These are phyloP conservation scores for Lactarius vividus DNA, from an alignment of 768 basidiomycete genomes.

Conservation along the genomic window DNA sequence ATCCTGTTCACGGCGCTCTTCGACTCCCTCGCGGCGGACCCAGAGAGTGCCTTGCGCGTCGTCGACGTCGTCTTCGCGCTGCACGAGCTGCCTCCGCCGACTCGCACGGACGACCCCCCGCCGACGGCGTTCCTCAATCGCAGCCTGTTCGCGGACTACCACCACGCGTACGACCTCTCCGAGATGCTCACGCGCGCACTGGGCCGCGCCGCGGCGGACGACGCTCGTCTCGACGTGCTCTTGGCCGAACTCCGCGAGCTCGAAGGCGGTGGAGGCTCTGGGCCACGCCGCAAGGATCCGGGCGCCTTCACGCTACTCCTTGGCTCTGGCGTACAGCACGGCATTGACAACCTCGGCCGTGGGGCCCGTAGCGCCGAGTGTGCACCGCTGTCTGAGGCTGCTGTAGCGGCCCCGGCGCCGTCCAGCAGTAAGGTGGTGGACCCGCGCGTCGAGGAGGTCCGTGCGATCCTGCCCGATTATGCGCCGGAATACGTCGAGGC, in stretches of 20 bases:
- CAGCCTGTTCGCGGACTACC: constrained; percentile 68
- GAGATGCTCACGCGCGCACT: constrained; percentile 38
- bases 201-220: constrained; percentile 45
- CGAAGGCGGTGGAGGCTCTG: constrained; percentile 28
- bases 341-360: constrained; percentile 40
- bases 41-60: constrained; percentile 44
- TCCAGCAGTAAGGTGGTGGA: constrained; percentile 47
- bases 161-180: constrained; percentile 60
- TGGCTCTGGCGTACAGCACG: constrained; percentile 50
- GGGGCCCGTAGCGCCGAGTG: constrained; percentile 20
- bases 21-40: constrained; percentile 40
- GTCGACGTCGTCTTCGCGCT: constrained; percentile 61
- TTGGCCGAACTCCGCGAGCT: constrained; percentile 49
- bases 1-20: constrained; percentile 51
- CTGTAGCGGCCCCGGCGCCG: constrained; percentile 2
- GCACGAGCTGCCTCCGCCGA: constrained; percentile 43
- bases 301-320: constrained; percentile 64
- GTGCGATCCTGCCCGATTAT: constrained; percentile 72
- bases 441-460: constrained; percentile 60
- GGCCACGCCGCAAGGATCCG: constrained; percentile 34
- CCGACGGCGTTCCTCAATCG: constrained; percentile 56
- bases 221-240: constrained; percentile 56
- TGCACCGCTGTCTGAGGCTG: constrained; percentile 14
- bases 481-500: constrained; percentile 54
- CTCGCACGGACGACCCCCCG: constrained; percentile 9